Evolutionary conservation across 176 grass and related monocot species (phyloP).

Genomic region (Pharus latifolius): DNA sequence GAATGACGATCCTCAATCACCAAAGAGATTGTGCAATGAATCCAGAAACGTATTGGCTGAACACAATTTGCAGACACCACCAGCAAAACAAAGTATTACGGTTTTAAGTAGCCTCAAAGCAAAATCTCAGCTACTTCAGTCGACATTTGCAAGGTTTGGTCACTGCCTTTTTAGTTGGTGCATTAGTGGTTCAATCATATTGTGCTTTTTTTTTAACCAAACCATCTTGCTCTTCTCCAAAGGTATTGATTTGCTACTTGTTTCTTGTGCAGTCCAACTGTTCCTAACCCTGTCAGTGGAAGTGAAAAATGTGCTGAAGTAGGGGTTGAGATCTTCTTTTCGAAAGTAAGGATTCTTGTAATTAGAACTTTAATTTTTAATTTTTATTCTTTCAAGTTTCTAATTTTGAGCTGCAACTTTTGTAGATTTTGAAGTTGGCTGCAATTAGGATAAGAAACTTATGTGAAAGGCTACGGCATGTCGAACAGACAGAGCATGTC

Average conservation of each 20-base stretch:
- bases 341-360: constrained; percentile 45
- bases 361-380: constrained; percentile 17
- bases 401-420: constrained; percentile 20
- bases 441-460: constrained; percentile 88
- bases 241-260: constrained; percentile 8
- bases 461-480: constrained; percentile 65
- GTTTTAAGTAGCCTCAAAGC: constrained; percentile 36
- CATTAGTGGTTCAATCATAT: not conserved
- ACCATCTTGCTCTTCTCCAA: not conserved
- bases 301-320: constrained; percentile 70
- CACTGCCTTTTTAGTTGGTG: constrained; percentile 14
- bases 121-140: constrained; percentile 69
- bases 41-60: constrained; percentile 42
- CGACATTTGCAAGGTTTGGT: constrained; percentile 78
- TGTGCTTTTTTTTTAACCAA: constrained; percentile 6
- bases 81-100: constrained; percentile 48
- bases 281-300: constrained; percentile 45
- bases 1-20: constrained; percentile 32
- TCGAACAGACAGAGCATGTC: constrained; percentile 57
- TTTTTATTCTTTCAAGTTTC: constrained; percentile 5
- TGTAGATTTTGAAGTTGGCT: constrained; percentile 84
- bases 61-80: constrained; percentile 52
- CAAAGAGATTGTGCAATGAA: constrained; percentile 61
- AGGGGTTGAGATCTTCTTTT: constrained; percentile 70
- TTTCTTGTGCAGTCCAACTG: constrained; percentile 55